These are phyloP conservation scores for Cardiosporidium cionae DNA, from an alignment of 169 alveolate species.

Conservation along the genomic window DNA sequence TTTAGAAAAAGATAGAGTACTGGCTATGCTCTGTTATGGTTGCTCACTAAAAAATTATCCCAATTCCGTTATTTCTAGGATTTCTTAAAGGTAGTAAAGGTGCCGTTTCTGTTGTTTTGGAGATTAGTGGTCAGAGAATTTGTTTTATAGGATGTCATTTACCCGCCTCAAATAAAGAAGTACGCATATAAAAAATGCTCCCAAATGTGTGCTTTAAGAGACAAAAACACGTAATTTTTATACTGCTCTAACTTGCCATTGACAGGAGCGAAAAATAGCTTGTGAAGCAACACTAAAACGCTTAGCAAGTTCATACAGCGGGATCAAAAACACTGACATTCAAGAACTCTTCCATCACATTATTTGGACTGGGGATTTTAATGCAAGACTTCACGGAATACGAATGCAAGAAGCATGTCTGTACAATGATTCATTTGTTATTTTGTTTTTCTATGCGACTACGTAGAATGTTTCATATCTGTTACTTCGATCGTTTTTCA, in stretches of 20 bases:
- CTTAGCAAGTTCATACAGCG: constrained; percentile 50
- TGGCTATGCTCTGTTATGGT: too few relatives aligned
- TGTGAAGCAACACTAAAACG: constrained; percentile 42
- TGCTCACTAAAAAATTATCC: too few relatives aligned
- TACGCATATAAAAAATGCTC: constrained; percentile 23
- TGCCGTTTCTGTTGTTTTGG: constrained; percentile 53
- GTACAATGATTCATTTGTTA: too few relatives aligned
- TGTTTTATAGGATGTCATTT: constrained; percentile 70
- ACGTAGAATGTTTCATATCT: too few relatives aligned
- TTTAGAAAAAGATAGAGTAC: too few relatives aligned
- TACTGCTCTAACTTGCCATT: too few relatives aligned
- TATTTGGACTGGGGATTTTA: constrained; percentile 76
- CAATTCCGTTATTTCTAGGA: constrained; percentile 29
- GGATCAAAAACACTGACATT: constrained; percentile 41
- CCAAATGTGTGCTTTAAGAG: too few relatives aligned
- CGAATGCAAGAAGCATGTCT: constrained; percentile 34
- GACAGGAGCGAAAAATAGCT: constrained; percentile 46
- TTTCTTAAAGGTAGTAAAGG: constrained; percentile 65
- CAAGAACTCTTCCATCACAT: constrained; percentile 70
- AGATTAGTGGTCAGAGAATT: constrained; percentile 44
- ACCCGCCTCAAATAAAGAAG: constrained; percentile 57
- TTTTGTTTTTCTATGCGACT: not conserved
- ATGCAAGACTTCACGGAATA: constrained; percentile 45
- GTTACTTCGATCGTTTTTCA: too few relatives aligned
- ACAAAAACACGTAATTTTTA: too few relatives aligned